Base-by-base conservation (phyloP, 805 yeast species). In the Tetrapisispora fleetii region DNA sequence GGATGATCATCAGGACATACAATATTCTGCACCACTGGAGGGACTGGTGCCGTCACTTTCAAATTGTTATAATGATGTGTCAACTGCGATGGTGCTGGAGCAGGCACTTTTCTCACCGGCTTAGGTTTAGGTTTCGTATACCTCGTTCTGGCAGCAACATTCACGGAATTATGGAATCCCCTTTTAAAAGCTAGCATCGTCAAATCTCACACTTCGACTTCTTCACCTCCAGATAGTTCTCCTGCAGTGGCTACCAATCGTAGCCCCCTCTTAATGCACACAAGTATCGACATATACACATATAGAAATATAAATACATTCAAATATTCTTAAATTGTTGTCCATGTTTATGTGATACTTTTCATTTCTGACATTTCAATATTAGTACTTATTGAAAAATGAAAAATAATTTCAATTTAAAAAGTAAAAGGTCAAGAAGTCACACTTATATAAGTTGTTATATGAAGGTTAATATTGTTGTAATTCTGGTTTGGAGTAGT, bases 1-100 rank as follows among this genome's bases (percentile, higher is more conserved):
- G 98, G 99, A 67, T 93, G 99, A 63, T 84, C 85, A 5, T 83
- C 91, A 14, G 80, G 76, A 33, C 85, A 85, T 51, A 74, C 74
- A 48, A 90, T 74, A 65, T 86, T 86, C 54, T 75, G 72, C 47
- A 77, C 81, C 1, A 93, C 77, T 16, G 99, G 98, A 14, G 86
- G 77, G 55, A 93, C 83, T 16, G 98, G 98, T 13, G 84, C 77
- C 48, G 91, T 77, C 54, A 90, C 74, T 53, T 72, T 69, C 52
- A 84, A 67, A 37, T 54, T 47, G 17, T 54, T 60, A 47, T 49
- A 51, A 42, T 64, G 66, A 43, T 62, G 65, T 0, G 60, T 55
- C 11, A 46, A 42, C 43, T 62, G 66, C 8, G 63, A 58, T 24
- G 65, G 62, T 10, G 40, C 45, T 33, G 59, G 56, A 11, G 55